Evolutionary conservation across 257 asterid species (phyloP), one percentile per base, ranked within the genome.

Genomic region (Scutellaria minor): DNA sequence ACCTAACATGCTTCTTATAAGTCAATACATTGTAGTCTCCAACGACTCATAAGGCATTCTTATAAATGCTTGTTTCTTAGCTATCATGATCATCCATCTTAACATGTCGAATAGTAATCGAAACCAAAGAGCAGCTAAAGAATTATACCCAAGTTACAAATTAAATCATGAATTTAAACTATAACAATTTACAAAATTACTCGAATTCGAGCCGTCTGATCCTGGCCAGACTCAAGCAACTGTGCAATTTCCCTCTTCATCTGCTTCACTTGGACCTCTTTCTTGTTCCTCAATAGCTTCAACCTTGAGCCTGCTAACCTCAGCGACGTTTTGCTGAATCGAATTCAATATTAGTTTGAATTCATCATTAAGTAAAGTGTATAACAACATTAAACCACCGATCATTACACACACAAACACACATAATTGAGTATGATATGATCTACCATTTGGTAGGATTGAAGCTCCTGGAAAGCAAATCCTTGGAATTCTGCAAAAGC

Each of bases 401-500:
- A 31, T 31, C 37, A 31, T 31, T 3, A 31, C 39, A 27, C 54
- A 18, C 1, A 40, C 4, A 40, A 7, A 40, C 58, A 12, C 6
- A 35, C 41, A 54, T 5, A 15, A 7, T 6, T 5, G 5, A 56
- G 45, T 27, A 13, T 11, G 73, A 40, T 27, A 13, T 11, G 73
- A 71, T 68, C 35, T 88, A 93, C 98, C 95, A 93, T 87, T 90
- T 93, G 42, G 89, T 78, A 48, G 98, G 92, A 65, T 90, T 87
- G 85, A 93, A 93, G 90, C 94, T 85, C 87, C 84, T 83, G 66
- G 86, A 81, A 31, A 93, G 82, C 89, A 87, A 79, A 22, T 86
- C 96, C 82, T 89, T 89, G 6, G 96, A 86, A 51, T 68, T 85
- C 77, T 84, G 92, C 77, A 90, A 71, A 69, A 93, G 78, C 76